These are phyloP conservation scores for Xylaria flabelliformis DNA, from an alignment of 495 filamentous ascomycete species.

Conservation along the genomic window DNA sequence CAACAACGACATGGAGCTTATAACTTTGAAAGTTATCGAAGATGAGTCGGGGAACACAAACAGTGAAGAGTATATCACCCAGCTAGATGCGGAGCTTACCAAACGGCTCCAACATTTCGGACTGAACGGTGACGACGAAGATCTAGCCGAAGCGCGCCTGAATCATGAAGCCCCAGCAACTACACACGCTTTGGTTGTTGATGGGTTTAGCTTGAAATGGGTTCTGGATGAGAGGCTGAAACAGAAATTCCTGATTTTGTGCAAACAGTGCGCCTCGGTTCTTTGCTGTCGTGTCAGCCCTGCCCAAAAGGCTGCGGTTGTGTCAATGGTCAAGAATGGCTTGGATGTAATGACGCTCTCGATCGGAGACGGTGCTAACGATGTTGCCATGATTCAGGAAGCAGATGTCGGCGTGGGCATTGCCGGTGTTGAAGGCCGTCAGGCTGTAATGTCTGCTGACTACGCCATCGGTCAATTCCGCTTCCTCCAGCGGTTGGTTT, in stretches of 20 bases:
- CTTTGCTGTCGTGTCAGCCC: conserved; percentile 98
- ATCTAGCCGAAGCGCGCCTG: conserved; percentile 76
- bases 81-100: conserved; percentile 73
- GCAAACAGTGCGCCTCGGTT: conserved; percentile 96
- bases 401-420: conserved; percentile 98
- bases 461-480: conserved; percentile 99
- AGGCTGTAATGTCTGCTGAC: conserved; percentile 98
- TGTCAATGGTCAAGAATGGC: conserved; percentile 90
- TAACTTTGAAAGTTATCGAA: conserved; percentile 86
- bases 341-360: conserved; percentile 97
- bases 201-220: conserved; percentile 91
- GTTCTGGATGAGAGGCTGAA: conserved; percentile 82
- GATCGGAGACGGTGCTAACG: conserved; percentile 96
- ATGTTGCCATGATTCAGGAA: conserved; percentile 99
- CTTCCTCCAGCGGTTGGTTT: conserved; percentile 86
- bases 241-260: conserved; percentile 92
- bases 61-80: conserved; percentile 53
- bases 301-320: conserved; percentile 96
- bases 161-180: conserved; percentile 84
- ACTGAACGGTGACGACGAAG: conserved; percentile 86
- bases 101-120: conserved; percentile 73
- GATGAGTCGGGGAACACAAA: conserved; percentile 55
- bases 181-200: conserved; percentile 96
- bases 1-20: conserved; percentile 96
- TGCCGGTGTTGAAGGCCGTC: conserved; percentile 94